These are phyloP conservation scores for Fusarium sp. DNA, from an alignment of 2,329 filamentous ascomycete species.

Conservation along the genomic window DNA sequence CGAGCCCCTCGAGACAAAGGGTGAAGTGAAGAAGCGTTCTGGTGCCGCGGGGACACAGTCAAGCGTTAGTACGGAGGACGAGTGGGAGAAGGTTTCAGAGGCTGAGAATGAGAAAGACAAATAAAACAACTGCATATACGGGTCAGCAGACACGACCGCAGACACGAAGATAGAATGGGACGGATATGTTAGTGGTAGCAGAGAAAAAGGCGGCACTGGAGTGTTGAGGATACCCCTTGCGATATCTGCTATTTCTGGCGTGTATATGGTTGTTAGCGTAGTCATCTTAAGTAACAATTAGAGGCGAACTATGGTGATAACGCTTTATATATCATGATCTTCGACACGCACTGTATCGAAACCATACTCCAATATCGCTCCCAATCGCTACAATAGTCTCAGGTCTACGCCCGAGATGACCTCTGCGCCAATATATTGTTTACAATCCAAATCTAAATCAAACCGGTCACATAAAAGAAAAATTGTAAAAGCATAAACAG, in stretches of 20 bases:
- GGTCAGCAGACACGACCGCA: neutral
- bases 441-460: neutral
- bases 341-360: neutral
- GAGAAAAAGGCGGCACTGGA: conserved; percentile 23
- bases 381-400: neutral
- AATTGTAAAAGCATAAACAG: neutral
- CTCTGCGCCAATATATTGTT: conserved; percentile 7
- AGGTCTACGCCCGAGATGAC: conserved; percentile 2
- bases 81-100: conserved; percentile 96
- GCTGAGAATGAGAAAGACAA: conserved; percentile 72
- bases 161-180: conserved; percentile 2
- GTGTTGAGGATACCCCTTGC: conserved; percentile 47
- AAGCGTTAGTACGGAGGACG: conserved; percentile 85
- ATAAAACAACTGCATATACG: conserved; percentile 44
- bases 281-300: conserved; percentile 18
- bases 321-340: neutral
- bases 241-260: conserved; percentile 38
- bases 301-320: conserved; percentile 21
- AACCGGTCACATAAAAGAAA: neutral
- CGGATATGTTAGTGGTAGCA: conserved; percentile 6
- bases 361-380: neutral
- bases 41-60: conserved; percentile 63
- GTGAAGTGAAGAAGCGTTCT: conserved; percentile 64
- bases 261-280: conserved; percentile 44
- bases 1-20: conserved; percentile 57